Conservation (phyloP, 1,139 yeast genomes). For the Taphrina sp. region DNA sequence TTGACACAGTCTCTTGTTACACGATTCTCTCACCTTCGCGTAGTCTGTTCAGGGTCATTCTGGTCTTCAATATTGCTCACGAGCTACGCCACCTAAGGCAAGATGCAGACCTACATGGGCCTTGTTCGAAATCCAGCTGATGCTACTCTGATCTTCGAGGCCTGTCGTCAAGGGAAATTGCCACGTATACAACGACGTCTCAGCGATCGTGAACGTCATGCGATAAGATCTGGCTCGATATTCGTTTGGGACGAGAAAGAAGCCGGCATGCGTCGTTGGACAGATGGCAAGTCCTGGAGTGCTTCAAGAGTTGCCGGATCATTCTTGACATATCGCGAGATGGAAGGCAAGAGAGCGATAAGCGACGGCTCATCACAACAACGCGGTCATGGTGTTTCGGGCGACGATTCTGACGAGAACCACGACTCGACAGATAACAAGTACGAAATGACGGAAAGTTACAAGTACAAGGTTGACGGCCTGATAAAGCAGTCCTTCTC, state of each 20-base stretch:
- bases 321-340: constrained; percentile 63
- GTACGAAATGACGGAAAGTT: constrained; percentile 41
- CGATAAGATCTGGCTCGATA: constrained; percentile 59
- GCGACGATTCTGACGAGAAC: constrained; percentile 35
- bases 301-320: constrained; percentile 68
- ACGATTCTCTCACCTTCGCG: too few relatives aligned
- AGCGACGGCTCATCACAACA: constrained; percentile 9
- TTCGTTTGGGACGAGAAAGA: constrained; percentile 71
- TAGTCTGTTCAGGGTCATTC: too few relatives aligned
- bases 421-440: constrained; percentile 35
- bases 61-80: too few relatives aligned
- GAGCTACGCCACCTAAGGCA: background rate
- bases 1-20: too few relatives aligned
- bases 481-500: constrained; percentile 62
- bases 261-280: constrained; percentile 74
- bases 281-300: constrained; percentile 69
- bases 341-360: constrained; percentile 46
- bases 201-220: constrained; percentile 56
- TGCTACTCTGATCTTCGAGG: constrained; percentile 65
- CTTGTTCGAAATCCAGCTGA: constrained; percentile 57
- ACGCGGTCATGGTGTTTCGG: constrained; percentile 24
- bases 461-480: constrained; percentile 51
- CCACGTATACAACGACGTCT: constrained; percentile 61
- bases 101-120: constrained; percentile 63
- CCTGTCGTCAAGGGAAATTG: constrained; percentile 57